Percentiles rank a stretch among this genome's conserved stretches.
phyloP scores from a whole-genome alignment of 2,329 filamentous ascomycete species.

The Aspergillus flavus region DNA sequence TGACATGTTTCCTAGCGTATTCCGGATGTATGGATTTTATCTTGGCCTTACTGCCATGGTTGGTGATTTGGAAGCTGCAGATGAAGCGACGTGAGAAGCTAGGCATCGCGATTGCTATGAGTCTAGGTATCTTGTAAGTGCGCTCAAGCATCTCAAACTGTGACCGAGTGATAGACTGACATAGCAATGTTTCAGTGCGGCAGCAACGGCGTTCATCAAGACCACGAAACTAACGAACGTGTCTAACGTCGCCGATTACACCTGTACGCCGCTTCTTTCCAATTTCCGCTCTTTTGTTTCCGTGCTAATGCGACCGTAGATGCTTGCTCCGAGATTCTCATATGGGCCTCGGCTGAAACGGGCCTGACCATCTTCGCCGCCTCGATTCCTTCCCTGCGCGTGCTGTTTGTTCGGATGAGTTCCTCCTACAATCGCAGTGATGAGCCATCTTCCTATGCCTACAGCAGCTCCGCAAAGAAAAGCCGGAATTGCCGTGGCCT shows the following conservation, averaged over 20 bases:
- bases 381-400: conserved; percentile 31
- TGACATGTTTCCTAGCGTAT: conserved; percentile 15
- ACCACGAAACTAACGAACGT: conserved; percentile 27
- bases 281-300: not conserved
- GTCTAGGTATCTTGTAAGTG: conserved; percentile 30
- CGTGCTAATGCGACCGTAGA: not conserved
- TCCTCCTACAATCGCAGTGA: not conserved
- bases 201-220: conserved; percentile 27
- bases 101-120: conserved; percentile 29
- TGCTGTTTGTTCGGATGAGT: conserved; percentile 24
- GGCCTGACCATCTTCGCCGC: conserved; percentile 32
- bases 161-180: not conserved
- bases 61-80: conserved; percentile 30
- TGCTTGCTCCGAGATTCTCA: conserved; percentile 18
- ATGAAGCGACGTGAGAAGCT: conserved; percentile 33
- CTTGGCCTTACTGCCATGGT: conserved; percentile 29
- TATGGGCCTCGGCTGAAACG: conserved; percentile 32
- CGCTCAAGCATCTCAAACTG: not conserved
- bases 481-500: not conserved
- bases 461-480: not conserved
- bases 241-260: conserved; percentile 24
- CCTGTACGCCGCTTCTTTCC: conserved; percentile 9
- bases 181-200: conserved; percentile 17
- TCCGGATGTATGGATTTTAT: conserved; percentile 30
- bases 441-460: not conserved